Base-by-base conservation (phyloP, 805 yeast species). In the Suhomyces pyralidae region DNA sequence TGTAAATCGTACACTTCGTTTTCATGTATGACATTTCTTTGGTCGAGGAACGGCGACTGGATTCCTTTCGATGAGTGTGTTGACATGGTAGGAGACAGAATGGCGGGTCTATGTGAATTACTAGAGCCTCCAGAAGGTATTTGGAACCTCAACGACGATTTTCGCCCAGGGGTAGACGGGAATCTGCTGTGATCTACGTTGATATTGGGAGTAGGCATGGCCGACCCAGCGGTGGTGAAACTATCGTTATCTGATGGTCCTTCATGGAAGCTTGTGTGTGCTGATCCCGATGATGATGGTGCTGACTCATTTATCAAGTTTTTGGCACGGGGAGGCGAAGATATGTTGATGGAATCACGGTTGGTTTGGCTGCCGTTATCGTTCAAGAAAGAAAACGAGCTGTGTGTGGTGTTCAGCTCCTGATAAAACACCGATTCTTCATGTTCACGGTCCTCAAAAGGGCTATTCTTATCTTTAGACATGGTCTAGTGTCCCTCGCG, bases 21-120 rank as follows among this genome's bases (percentile, higher is more conserved):
- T 20, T 66, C 71, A 51, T 47, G 49, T 12, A 67, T 67, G 24
- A 57, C 58, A 24, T 46, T 46, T 17, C 34, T 44, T 34, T 54
- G 58, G 52, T 68, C 73, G 49, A 58, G 49, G 50, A 71, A 71
- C 2, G 76, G 76, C 7, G 76, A 71, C 19, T 51, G 54, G 46
- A 46, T 49, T 52, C 48, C 45, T 45, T 34, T 38, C 44, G 49
- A 42, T 8, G 38, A 43, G 26, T 46, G 17, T 14, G 49, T 24
- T n/a, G 43, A 51, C 34, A 40, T 30, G 28, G 40, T 46, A n/a
- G 42, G 26, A n/a, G 48, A 43, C 34, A 28, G 40, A n/a, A 55
- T 40, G 25, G 52, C 15, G 61, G 46, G n/a, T 58, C 43, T 19
- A 25, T 50, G 26, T 14, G 51, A 40, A 8, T 26, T 25, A 46